Evolutionary conservation across 495 filamentous ascomycete species (phyloP), one percentile per base, ranked within the genome.

Genomic region (Cercophora sp.): DNA sequence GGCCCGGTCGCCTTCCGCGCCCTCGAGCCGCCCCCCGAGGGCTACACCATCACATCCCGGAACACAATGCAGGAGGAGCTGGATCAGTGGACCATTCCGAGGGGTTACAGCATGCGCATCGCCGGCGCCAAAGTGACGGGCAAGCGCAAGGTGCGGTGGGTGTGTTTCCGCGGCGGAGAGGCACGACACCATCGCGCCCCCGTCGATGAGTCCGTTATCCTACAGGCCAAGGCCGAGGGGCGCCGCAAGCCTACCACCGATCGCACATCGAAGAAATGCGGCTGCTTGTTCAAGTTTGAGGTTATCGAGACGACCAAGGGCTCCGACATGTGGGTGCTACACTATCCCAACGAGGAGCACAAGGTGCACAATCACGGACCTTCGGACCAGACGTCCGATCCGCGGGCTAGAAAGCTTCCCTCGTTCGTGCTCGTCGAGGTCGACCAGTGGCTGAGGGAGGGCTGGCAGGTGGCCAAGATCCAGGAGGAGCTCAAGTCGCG

Each of bases 21-120:
- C 34, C 64, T 69, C 50, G 64, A 69, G 27, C 56, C 66, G 19
- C 66, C 66, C 13, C 66, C 66, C 2, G 48, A 61, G 32, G 65
- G 65, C 52, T 64, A 51, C 53, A 57, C 56, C 45, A 60, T 69
- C 54, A 52, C 60, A 6, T 69, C 64, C 20, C 62, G 66, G 15
- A 57, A 53, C 19, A 52, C 48, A 22, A 69, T 69, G 66, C 66
- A 69, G 41, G 66, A 67, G 9, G 64, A 67, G 51, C 66, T 69
- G 4, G 66, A 69, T 57, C 36, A 41, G 27, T 69, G 58, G 58
- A 69, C 66, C 19, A 55, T 69, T 15, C 66, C 66, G 11, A 62
- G 66, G 13, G 66, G 66, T 37, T 69, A 69, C 57, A 67, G 64
- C 62, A 69, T 69, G 66, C 66, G 66, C 53, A 69, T 69, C 51